A percentile compares a stretch with the other conserved stretches of the same genome.
Evolutionary conservation across 2,329 filamentous ascomycete species (phyloP).

Genomic region (Tolypocladium amazonense): DNA sequence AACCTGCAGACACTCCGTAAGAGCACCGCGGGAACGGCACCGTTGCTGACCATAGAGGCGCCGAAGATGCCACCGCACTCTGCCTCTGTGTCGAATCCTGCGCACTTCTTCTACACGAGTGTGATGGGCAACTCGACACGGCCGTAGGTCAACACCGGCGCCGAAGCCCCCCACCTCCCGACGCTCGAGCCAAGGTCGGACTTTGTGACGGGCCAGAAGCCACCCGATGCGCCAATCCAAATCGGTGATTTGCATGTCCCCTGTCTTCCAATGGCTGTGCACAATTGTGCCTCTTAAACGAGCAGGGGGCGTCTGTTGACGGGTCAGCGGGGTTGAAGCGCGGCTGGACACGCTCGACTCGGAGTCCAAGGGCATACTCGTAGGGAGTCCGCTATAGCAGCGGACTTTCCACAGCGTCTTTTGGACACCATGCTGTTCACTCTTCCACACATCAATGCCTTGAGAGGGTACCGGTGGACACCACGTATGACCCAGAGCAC

Average conservation of each 20-base stretch:
- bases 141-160: neutral
- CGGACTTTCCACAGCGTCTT: neutral
- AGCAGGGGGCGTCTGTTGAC: neutral
- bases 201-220: neutral
- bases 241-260: neutral
- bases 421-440: neutral
- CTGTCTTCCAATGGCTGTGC: neutral
- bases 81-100: neutral
- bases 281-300: neutral
- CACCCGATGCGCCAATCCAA: neutral
- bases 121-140: neutral
- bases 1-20: neutral
- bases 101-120: neutral
- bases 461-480: neutral
- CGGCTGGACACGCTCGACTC: no score
- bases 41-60: neutral
- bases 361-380: no score
- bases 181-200: neutral
- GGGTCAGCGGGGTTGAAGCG: neutral
- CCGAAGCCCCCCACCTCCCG: neutral
- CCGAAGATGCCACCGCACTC: neutral
- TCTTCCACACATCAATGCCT: neutral
- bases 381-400: neutral
- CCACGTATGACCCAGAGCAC: neutral
- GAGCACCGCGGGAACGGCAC: neutral